A percentile compares a stretch with the other conserved stretches of the same genome.
These are phyloP conservation scores for Dalbergia oliveri DNA, from an alignment of 306 rosid species.

Conservation along the genomic window DNA sequence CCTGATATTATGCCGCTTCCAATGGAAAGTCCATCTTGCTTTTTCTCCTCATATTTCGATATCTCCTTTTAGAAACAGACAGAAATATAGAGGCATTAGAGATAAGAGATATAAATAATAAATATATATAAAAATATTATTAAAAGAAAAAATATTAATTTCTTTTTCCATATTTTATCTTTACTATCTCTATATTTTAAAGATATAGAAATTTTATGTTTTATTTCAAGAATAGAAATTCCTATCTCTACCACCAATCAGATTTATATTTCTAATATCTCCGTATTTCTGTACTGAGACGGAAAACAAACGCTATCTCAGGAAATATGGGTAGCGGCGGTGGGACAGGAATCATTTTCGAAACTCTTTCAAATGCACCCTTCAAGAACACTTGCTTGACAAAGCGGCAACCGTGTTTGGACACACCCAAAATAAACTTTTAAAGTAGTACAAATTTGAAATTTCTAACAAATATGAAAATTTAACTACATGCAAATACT, in stretches of 20 bases:
- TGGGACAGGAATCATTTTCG: conserved; percentile 40
- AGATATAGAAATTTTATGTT: too few species aligned
- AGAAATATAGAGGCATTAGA: too few species aligned
- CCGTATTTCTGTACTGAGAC: too few species aligned
- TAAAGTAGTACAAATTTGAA: background rate
- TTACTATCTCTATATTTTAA: too few species aligned
- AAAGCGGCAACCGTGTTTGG: conserved; percentile 36
- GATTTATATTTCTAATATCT: too few species aligned
- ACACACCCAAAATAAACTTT: background rate
- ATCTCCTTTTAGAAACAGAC: conserved; percentile 4
- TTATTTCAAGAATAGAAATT: too few species aligned
- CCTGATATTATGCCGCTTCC: conserved; percentile 37
- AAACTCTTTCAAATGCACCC: conserved; percentile 29
- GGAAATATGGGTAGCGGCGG: conserved; percentile 32
- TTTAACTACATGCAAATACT: background rate
- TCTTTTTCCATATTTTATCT: too few species aligned
- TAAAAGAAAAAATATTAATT: too few species aligned
- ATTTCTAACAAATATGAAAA: background rate
- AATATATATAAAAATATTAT: too few species aligned
- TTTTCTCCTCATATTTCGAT: conserved; percentile 2
- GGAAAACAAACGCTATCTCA: too few species aligned
- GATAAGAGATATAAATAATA: too few species aligned
- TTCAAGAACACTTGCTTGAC: conserved; percentile 37
- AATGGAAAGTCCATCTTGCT: conserved; percentile 12
- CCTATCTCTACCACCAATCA: too few species aligned